phyloP scores from a whole-genome alignment of 2,329 filamentous ascomycete species.

The Microsporum canis region DNA sequence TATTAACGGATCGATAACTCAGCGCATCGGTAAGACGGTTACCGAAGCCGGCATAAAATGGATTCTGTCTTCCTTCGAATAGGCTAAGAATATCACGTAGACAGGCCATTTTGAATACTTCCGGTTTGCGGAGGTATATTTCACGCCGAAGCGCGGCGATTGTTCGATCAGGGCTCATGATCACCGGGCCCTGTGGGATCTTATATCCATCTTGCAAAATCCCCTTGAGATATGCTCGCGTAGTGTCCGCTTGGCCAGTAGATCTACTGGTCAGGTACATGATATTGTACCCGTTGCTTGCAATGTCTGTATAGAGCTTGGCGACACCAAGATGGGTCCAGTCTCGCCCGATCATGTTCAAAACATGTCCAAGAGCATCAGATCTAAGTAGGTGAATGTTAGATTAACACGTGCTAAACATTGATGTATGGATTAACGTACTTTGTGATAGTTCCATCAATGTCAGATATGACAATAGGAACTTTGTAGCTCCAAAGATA shows the following conservation, averaged over 20 bases:
- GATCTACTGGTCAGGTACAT: slow-evolving; percentile 93
- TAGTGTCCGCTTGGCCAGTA: slow-evolving; percentile 86
- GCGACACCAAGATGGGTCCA: slow-evolving; percentile 97
- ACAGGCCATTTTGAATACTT: slow-evolving; percentile 99
- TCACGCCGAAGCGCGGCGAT: slow-evolving; percentile 87
- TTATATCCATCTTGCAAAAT: slow-evolving; percentile 79
- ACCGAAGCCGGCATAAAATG: slow-evolving; percentile 95
- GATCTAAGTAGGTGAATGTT: slow-evolving; percentile 39
- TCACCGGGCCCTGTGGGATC: slow-evolving; percentile 81
- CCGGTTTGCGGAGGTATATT: slow-evolving; percentile 88
- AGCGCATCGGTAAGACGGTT: slow-evolving; percentile 94
- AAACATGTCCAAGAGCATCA: slow-evolving; percentile 81
- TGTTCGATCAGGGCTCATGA: slow-evolving; percentile 86
- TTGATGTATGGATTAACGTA: slow-evolving; percentile 21
- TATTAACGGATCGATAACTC: slow-evolving; percentile 90
- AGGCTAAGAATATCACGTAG: slow-evolving; percentile 84
- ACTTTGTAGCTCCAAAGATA: slow-evolving; percentile 86
- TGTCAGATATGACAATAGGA: slow-evolving; percentile 95
- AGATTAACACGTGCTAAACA: slow-evolving; percentile 10
- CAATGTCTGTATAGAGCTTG: slow-evolving; percentile 93
- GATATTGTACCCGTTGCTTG: slow-evolving; percentile 93
- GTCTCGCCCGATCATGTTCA: slow-evolving; percentile 93
- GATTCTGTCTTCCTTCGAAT: slow-evolving; percentile 63
- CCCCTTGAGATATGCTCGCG: slow-evolving; percentile 76
- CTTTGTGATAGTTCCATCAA: slow-evolving; percentile 97